Percentiles rank a stretch among this genome's conserved stretches.
phyloP scores from a whole-genome alignment of 2,329 filamentous ascomycete genomes.

The Verticillium isaacii region DNA sequence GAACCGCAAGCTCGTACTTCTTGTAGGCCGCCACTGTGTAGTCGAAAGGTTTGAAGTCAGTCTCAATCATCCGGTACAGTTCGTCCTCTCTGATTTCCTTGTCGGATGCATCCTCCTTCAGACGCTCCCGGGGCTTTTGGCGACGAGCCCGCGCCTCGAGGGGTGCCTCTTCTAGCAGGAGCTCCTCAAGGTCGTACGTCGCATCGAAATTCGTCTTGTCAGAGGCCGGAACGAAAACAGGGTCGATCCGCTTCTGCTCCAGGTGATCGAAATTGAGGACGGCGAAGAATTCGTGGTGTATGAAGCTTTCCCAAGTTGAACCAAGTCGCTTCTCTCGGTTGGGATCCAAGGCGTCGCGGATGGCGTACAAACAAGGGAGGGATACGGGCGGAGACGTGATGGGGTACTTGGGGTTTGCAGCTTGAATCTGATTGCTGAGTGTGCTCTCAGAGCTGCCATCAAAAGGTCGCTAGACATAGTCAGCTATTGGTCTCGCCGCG shows the following conservation, averaged over 20 bases:
- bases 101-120: conserved; percentile 91
- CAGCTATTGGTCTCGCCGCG: not conserved
- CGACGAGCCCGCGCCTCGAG: conserved; percentile 86
- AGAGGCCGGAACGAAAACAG: conserved; percentile 86
- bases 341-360: conserved; percentile 75
- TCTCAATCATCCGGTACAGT: conserved; percentile 89
- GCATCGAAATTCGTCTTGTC: conserved; percentile 99
- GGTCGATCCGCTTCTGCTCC: conserved; percentile 82
- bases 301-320: conserved; percentile 81
- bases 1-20: conserved; percentile 41
- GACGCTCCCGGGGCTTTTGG: conserved; percentile 85
- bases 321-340: conserved; percentile 80
- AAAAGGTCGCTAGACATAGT: conserved; percentile 68
- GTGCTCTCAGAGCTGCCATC: conserved; percentile 82
- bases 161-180: conserved; percentile 89
- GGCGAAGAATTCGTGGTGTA: conserved; percentile 83
- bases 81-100: conserved; percentile 95
- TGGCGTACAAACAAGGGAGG: conserved; percentile 81
- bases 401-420: conserved; percentile 80
- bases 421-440: conserved; percentile 74
- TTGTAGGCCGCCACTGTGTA: conserved; percentile 81
- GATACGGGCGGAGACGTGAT: conserved; percentile 88
- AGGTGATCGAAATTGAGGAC: conserved; percentile 78
- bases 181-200: conserved; percentile 92
- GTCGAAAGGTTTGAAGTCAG: conserved; percentile 90